phyloP scores from a whole-genome alignment of 352 stramenopile species.

The Peronospora belbahrii region DNA sequence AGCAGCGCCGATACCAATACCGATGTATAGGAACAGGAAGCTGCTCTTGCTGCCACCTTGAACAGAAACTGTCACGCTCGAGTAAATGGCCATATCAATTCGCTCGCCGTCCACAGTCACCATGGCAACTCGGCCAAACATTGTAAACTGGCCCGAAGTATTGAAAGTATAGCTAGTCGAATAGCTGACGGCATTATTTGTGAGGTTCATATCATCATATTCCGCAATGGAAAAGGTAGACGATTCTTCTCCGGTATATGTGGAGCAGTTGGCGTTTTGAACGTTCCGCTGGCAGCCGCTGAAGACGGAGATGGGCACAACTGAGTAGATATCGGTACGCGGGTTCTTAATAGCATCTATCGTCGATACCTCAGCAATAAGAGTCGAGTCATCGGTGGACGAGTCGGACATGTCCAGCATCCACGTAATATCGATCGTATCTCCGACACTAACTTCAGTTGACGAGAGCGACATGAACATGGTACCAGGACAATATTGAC shows the following conservation, averaged over 20 bases:
- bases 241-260: conserved; percentile 49
- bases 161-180: conserved; percentile 48
- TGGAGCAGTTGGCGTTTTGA: conserved; percentile 49
- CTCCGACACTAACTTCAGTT: conserved; percentile 35
- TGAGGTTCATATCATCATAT: conserved; percentile 58
- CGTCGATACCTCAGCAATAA: conserved; percentile 62
- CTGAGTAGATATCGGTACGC: conserved; percentile 42
- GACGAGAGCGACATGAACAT: conserved; percentile 60
- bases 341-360: conserved; percentile 47
- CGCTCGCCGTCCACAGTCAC: conserved; percentile 60
- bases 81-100: conserved; percentile 81
- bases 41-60: conserved; percentile 34
- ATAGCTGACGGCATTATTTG: conserved; percentile 43
- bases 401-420: conserved; percentile 51
- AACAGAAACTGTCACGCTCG: conserved; percentile 52
- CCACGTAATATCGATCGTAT: conserved; percentile 52
- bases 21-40: conserved; percentile 60
- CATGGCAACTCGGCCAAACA: conserved; percentile 68
- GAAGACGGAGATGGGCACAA: conserved; percentile 67
- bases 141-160: conserved; percentile 48
- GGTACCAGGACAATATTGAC: conserved; percentile 48
- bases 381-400: conserved; percentile 36
- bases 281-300: conserved; percentile 52
- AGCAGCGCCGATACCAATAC: conserved; percentile 50
- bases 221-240: conserved; percentile 46